These are phyloP conservation scores for Phytopythium montanum DNA, from an alignment of 352 stramenopile species.

Conservation along the genomic window DNA sequence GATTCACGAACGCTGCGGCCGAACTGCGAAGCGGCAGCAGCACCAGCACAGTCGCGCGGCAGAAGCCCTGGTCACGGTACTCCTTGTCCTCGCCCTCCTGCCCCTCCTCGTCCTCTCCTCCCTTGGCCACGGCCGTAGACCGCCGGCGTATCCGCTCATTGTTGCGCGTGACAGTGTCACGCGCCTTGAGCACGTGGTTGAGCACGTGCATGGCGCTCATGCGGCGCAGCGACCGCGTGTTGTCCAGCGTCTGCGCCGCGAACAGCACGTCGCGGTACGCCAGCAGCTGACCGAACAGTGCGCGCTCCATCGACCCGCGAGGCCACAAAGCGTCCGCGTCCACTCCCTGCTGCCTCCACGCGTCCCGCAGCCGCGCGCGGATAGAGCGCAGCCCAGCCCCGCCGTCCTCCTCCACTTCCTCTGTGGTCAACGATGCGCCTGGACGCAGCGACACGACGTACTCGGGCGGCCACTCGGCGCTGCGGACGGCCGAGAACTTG, in stretches of 20 bases:
- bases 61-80: constrained; percentile 79
- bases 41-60: constrained; percentile 62
- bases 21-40: constrained; percentile 65
- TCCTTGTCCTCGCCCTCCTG: constrained; percentile 48
- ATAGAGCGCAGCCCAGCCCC: constrained; percentile 34
- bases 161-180: constrained; percentile 65
- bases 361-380: constrained; percentile 38
- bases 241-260: constrained; percentile 59
- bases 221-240: constrained; percentile 46
- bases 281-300: constrained; percentile 47
- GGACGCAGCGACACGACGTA: constrained; percentile 44
- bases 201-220: constrained; percentile 72
- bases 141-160: constrained; percentile 65
- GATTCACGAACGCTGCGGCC: constrained; percentile 57
- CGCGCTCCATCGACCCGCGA: constrained; percentile 35
- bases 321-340: constrained; percentile 29
- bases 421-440: no score
- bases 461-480: constrained; percentile 20
- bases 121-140: constrained; percentile 11
- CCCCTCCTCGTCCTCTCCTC: not conserved
- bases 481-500: constrained; percentile 31
- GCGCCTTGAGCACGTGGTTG: constrained; percentile 75
- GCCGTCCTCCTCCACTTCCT: constrained; percentile 14
- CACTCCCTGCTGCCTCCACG: constrained; percentile 42
- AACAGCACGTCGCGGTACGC: constrained; percentile 71